Evolutionary conservation across 352 stramenopile species (phyloP), one percentile per base, ranked within the genome.

Genomic region (Aphanomyces stellatus): DNA sequence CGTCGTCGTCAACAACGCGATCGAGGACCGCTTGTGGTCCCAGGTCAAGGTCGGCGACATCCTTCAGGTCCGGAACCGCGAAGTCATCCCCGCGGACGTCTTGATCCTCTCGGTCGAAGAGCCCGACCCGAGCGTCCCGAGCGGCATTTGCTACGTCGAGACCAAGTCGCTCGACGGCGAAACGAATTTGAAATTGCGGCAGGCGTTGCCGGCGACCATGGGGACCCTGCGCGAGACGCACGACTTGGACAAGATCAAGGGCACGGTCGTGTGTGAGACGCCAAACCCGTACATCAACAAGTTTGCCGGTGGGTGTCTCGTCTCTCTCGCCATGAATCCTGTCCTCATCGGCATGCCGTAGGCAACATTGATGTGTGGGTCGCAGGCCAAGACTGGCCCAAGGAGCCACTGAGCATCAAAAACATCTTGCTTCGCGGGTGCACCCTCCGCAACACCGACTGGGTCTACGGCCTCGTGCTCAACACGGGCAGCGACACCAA

Each of bases 401-500:
- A 85, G 31, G 85, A 91, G 76, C 85, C 85, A 30, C 64, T 94
- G 2, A 88, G 79, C 22, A 79, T 87, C 53, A 91, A 92, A 68
- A 97, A 96, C 69, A 74, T 98, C n/a, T 70, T 97, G 49, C 73
- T 97, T 19, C 83, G 90, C 8, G 91, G 90, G 1, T 95, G 87
- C 51, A 88, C 88, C 40, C 62, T 97, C 25, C 80, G 90, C 25
- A 96, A 96, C 71, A 97, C 87, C 8, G 84, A 95, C 69, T 96
- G 76, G 76, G 81, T 96, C 17, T 90, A 87, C 53, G 87, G 79
- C 1, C 61, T 95, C 11, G 86, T 96, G 33, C 62, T 98, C 24
- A 96, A 97, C 72, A 97, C 90, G 0, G 91, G 90, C 3, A 80
- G 80, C 19, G 90, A 97, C 63, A 96, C 88, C 3, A 97, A 97